These are phyloP conservation scores for Eutrema yunnanense DNA, from an alignment of 345 rosid genomes.

Conservation along the genomic window DNA sequence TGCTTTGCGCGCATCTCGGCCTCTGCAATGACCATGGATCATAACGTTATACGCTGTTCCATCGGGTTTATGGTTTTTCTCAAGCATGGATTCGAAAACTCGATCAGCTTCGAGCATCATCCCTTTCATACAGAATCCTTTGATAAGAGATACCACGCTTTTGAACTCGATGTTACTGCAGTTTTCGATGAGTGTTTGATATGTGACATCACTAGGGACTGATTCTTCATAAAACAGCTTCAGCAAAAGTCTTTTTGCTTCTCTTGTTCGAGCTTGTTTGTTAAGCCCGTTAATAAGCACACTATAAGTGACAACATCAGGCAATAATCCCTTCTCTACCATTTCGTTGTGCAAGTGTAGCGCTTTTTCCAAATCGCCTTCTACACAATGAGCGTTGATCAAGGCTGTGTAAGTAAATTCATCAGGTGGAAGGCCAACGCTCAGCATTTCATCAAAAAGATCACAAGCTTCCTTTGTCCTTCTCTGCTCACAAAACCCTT, in stretches of 20 bases:
- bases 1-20: slow-evolving; percentile 53
- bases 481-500: slow-evolving; percentile 65
- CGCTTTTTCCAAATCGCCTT: slow-evolving; percentile 56
- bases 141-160: slow-evolving; percentile 61
- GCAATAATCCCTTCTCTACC: slow-evolving; percentile 65
- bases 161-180: slow-evolving; percentile 57
- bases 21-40: slow-evolving; percentile 79
- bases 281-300: slow-evolving; percentile 88
- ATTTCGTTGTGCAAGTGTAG: slow-evolving; percentile 67
- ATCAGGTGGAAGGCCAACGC: slow-evolving; percentile 48
- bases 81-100: slow-evolving; percentile 63
- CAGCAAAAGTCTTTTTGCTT: slow-evolving; percentile 78
- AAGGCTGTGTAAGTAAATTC: slow-evolving; percentile 66
- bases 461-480: slow-evolving; percentile 67
- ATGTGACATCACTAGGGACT: slow-evolving; percentile 60
- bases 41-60: slow-evolving; percentile 69
- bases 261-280: slow-evolving; percentile 73
- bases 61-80: slow-evolving; percentile 50
- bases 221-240: slow-evolving; percentile 71
- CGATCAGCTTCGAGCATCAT: slow-evolving; percentile 81
- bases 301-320: slow-evolving; percentile 83
- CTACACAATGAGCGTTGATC: slow-evolving; percentile 66
- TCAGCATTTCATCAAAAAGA: slow-evolving; percentile 68
- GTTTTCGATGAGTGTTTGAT: slow-evolving; percentile 62
- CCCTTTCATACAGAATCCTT: slow-evolving; percentile 92